phyloP scores from a whole-genome alignment of 2,329 filamentous ascomycete species.

The Colletotrichum scovillei region DNA sequence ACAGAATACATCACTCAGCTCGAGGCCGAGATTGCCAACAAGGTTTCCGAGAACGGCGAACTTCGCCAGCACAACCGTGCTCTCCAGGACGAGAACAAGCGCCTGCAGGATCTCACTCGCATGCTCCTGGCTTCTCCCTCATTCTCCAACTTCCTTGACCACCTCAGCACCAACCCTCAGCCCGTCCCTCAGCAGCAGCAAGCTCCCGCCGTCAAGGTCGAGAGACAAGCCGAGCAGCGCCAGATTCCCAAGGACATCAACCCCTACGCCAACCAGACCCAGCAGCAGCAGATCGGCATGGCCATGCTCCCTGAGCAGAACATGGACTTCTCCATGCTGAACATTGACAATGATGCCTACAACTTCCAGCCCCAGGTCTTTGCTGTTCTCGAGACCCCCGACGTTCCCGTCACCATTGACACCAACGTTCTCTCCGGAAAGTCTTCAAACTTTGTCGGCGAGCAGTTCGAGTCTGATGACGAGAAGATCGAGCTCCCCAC shows the following conservation, averaged over 20 bases:
- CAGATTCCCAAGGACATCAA: constrained; percentile 75
- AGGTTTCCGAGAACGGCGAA: constrained; percentile 85
- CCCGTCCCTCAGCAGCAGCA: constrained; percentile 53
- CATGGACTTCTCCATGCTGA: constrained; percentile 80
- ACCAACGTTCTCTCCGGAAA: constrained; percentile 78
- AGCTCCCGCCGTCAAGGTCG: constrained; percentile 48
- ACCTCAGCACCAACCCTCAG: constrained; percentile 71
- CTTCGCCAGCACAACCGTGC: constrained; percentile 84
- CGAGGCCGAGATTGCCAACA: constrained; percentile 86
- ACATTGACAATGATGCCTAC: constrained; percentile 64
- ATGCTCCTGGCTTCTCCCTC: constrained; percentile 84
- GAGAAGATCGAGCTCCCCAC: constrained; percentile 69
- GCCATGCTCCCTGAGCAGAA: constrained; percentile 84
- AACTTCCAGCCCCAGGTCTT: constrained; percentile 79
- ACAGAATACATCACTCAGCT: constrained; percentile 97
- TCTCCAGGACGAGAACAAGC: constrained; percentile 86
- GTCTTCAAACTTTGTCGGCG: constrained; percentile 64
- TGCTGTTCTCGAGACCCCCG: constrained; percentile 76
- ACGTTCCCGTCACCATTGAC: constrained; percentile 71
- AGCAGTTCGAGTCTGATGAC: constrained; percentile 55
- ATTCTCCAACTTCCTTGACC: constrained; percentile 84
- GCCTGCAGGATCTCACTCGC: constrained; percentile 80
- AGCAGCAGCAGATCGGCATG: constrained; percentile 80
- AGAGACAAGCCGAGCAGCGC: constrained; percentile 31
- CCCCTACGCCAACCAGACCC: constrained; percentile 65